These are phyloP conservation scores for Calonectria multiphialidica DNA, from an alignment of 2,329 filamentous ascomycete genomes.

Conservation along the genomic window DNA sequence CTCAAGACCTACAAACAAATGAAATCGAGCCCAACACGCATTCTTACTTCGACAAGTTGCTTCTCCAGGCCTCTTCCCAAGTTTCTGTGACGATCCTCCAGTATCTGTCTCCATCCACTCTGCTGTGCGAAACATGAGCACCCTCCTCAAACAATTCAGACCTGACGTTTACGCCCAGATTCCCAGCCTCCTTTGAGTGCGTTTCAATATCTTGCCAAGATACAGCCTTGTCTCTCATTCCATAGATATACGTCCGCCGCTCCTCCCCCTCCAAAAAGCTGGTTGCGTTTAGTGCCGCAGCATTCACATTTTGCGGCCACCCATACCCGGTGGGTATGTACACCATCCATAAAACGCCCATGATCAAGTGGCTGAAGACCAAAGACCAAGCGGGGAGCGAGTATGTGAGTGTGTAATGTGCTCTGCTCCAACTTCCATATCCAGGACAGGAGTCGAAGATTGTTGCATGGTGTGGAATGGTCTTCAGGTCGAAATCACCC, in stretches of 20 bases:
- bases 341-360: conserved; percentile 48
- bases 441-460: conserved; percentile 64
- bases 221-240: conserved; percentile 61
- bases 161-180: conserved; percentile 55
- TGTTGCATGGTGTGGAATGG: conserved; percentile 57
- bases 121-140: conserved; percentile 65
- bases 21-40: too few species aligned
- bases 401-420: conserved; percentile 55
- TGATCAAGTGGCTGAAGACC: conserved; percentile 50
- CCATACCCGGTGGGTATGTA: conserved; percentile 46
- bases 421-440: conserved; percentile 52
- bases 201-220: conserved; percentile 59
- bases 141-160: conserved; percentile 61
- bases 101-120: conserved; percentile 60
- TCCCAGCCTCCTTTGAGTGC: conserved; percentile 57
- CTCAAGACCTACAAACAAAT: too few species aligned
- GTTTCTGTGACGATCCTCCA: conserved; percentile 61
- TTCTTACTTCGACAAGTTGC: neutral
- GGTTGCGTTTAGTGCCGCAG: conserved; percentile 52
- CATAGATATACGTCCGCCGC: conserved; percentile 66
- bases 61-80: conserved; percentile 51
- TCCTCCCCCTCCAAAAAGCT: conserved; percentile 51
- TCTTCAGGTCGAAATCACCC: conserved; percentile 26
- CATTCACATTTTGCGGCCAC: conserved; percentile 49
- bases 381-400: conserved; percentile 49